A percentile compares a stretch with the other conserved stretches of the same genome.
phyloP scores from a whole-genome alignment of 2,329 filamentous ascomycete genomes.

The Chalaropsis ovoidea region DNA sequence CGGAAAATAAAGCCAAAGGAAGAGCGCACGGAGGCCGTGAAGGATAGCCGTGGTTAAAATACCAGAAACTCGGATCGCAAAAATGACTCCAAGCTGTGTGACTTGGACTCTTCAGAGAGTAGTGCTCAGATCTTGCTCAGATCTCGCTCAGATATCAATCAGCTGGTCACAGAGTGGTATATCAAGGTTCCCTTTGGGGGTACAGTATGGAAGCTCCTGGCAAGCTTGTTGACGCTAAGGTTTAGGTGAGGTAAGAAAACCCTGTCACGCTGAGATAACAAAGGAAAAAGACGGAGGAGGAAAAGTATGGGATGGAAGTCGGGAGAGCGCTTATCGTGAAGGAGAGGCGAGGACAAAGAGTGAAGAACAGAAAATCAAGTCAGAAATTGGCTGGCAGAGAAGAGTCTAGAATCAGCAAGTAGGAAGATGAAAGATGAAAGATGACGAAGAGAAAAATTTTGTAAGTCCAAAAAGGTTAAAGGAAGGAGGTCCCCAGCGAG shows the following conservation, averaged over 20 bases:
- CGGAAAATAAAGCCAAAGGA: conserved; percentile 2
- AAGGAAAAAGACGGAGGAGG: conserved; percentile 10
- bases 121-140: background rate
- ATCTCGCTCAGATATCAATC: background rate
- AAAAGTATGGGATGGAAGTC: background rate
- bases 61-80: background rate
- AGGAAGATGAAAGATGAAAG: background rate
- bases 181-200: background rate
- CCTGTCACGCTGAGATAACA: conserved; percentile 14
- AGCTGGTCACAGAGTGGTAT: background rate
- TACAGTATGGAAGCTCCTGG: conserved; percentile 4
- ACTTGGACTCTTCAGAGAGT: background rate
- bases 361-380: background rate
- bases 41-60: background rate
- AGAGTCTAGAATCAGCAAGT: background rate
- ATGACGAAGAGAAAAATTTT: conserved; percentile 1
- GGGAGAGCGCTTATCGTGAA: background rate
- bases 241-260: background rate
- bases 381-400: conserved; percentile 1
- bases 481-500: background rate
- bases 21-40: conserved; percentile 7
- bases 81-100: conserved; percentile 2
- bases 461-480: background rate
- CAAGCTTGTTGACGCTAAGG: conserved; percentile 13
- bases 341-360: background rate